Percentiles rank a stretch among this genome's conserved stretches.
Conservation (phyloP, 2,329 filamentous ascomycete genomes). For the Pyrenophora graminea region DNA sequence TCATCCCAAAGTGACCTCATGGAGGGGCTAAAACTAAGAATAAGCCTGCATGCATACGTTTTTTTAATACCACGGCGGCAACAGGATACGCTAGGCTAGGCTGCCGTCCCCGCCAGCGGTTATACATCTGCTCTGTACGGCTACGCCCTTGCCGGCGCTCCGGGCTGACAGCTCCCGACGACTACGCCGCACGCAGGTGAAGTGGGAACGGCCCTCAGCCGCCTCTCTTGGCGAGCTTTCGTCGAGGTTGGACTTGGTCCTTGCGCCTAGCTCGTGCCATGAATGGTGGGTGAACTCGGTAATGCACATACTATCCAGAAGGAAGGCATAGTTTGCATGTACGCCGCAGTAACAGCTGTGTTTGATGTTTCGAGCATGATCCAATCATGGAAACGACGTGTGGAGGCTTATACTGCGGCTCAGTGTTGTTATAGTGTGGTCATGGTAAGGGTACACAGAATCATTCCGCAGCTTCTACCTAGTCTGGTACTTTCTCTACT, state of each 20-base stretch:
- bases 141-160: slow-evolving; percentile 23
- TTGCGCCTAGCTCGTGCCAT: slow-evolving; percentile 29
- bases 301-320: slow-evolving; percentile 28
- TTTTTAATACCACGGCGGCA: slow-evolving; percentile 30
- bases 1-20: slow-evolving; percentile 24
- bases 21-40: slow-evolving; percentile 35
- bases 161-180: slow-evolving; percentile 28
- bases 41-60: slow-evolving; percentile 28
- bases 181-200: slow-evolving; percentile 26
- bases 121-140: slow-evolving; percentile 33
- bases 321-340: slow-evolving; percentile 27
- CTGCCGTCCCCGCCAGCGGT: slow-evolving; percentile 33
- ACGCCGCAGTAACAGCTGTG: slow-evolving; percentile 26
- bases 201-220: slow-evolving; percentile 31
- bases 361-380: slow-evolving; percentile 28
- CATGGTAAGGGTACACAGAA: slow-evolving; percentile 18
- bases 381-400: slow-evolving; percentile 18
- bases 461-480: slow-evolving; percentile 11
- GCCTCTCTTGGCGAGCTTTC: slow-evolving; percentile 32
- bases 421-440: slow-evolving; percentile 22
- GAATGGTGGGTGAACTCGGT: slow-evolving; percentile 30
- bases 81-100: slow-evolving; percentile 22
- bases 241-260: slow-evolving; percentile 22
- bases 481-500: slow-evolving; percentile 7
- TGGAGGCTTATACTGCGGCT: slow-evolving; percentile 19